Conservation (phyloP, 441 rosid species). For the Brassica balearica region DNA sequence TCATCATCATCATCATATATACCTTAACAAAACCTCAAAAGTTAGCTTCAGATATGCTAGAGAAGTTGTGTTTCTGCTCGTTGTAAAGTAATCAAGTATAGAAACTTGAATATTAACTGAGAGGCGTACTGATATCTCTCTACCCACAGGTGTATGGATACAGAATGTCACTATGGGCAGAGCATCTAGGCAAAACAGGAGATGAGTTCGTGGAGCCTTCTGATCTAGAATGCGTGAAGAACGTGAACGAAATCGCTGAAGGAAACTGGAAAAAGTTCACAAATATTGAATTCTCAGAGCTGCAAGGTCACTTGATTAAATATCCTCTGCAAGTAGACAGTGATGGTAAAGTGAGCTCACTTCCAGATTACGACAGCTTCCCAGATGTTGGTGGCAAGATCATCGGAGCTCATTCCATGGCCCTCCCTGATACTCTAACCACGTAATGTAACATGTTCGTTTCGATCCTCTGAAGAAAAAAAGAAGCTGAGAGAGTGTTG, state of each 20-base stretch:
- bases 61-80: slow-evolving; percentile 17
- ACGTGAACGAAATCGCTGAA: slow-evolving; percentile 63
- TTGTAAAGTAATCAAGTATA: not conserved
- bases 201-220: slow-evolving; percentile 54
- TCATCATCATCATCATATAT: not conserved
- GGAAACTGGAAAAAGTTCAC: slow-evolving; percentile 73
- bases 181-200: slow-evolving; percentile 71
- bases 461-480: slow-evolving; percentile 24
- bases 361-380: slow-evolving; percentile 65
- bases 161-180: slow-evolving; percentile 93
- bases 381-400: slow-evolving; percentile 93
- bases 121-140: not conserved
- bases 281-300: slow-evolving; percentile 42
- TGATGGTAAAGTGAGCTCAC: slow-evolving; percentile 65
- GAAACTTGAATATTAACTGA: not conserved
- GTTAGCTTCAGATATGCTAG: not conserved
- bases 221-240: slow-evolving; percentile 64
- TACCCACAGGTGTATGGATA: slow-evolving; percentile 80
- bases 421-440: slow-evolving; percentile 75
- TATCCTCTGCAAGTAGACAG: slow-evolving; percentile 70
- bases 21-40: not conserved
- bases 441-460: slow-evolving; percentile 50
- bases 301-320: slow-evolving; percentile 88
- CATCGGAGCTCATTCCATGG: slow-evolving; percentile 62
- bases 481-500: slow-evolving; percentile 29